Base-by-base conservation (phyloP, 108 stramenopile species). In the Stephanodiscus minutulus region DNA sequence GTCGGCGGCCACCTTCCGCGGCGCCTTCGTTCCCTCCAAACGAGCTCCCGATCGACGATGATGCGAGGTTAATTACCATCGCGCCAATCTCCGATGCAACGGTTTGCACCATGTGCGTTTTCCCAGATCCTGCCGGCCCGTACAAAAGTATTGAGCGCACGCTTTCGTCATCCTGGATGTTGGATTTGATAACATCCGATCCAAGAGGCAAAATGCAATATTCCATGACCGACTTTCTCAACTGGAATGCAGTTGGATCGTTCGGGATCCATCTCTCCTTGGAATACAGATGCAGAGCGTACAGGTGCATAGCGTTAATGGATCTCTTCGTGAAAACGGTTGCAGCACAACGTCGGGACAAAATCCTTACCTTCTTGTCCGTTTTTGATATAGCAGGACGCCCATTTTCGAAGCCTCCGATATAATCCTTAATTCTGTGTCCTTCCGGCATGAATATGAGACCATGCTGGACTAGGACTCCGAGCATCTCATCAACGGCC, bases 81-180 rank as follows among this genome's bases (percentile, higher is more conserved):
- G 92, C 93, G 31, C 89, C 90, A 24, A 91, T 43, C 60, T 93
- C 89, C 41, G 81, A 85, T 48, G 93, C 93, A 18, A 93, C 76
- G n/a, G 89, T 89, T 72, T 93, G 82, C 20, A 79, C 91, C 82
- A 89, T 79, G 61, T 85, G 68, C 6, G 93, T 93, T 86, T 95
- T 83, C 37, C 93, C 93, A 8, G 79, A 72, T 10, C 91, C 91
- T 25, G 61, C 36, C 36, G 91, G 91, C 8, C 93, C 93, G 62
- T 91, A 94, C 20, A 94, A 78, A 69, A 94, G 73, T 20, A 91
- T 57, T 20, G 85, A 78, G 47, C 87, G 82, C 10, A 89, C 50
- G 62, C 83, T 76, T 58, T 85, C 73, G 33, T 66, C 37, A 15
- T 73, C 52, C 27, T 60, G 54, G 28, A 88, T 47, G 20, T 48